Base-by-base conservation (phyloP, 2,329 filamentous ascomycete species). In the Aspergillus sp. region DNA sequence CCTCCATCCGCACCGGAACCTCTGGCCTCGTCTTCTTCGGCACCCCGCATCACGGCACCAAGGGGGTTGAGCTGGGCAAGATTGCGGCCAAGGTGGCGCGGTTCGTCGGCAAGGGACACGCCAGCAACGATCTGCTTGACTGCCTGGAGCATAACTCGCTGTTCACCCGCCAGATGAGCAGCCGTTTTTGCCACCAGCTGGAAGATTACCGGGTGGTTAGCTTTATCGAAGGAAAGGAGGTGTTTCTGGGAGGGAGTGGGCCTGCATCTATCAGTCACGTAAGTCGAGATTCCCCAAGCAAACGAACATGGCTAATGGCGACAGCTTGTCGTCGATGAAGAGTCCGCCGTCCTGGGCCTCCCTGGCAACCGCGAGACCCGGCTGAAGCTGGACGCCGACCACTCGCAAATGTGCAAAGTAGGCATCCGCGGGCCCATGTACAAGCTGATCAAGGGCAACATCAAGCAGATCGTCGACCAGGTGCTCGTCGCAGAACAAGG, bases 351-450 rank as follows among this genome's bases (percentile, higher is more conserved):
- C 5, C 63, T 71, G 5, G 68, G 69, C 7, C 52, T 69, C 3
- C 65, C 65, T 5, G 66, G 66, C 1, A 57, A 69, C 31, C 65
- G 68, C 9, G 68, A 71, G 52, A 70, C 68, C 2, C 67, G 67
- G 9, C 55, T 71, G 5, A 70, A 70, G 23, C 64, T 69, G 3
- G 67, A 71, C 38, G 68, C 68, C 16, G 66, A 70, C 50, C 67
- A 71, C 51, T 69, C 66, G 3, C 62, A 68, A 46, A 70, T 71
- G 68, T 71, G 68, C 57, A 71, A 69, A 48, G 55, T 68, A 4
- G 57, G 59, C 44, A 41, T 49, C 9, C 59, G 63, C 1, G 66
- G 66, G 2, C 58, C 66, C 0, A 67, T 67, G 64, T 69, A 69
- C 31, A 61, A 58, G 10, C 50, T 69, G 3, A 68, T 69, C 48